Base-by-base conservation (phyloP, 2,329 filamentous ascomycete genomes). In the Myotisia sp. region DNA sequence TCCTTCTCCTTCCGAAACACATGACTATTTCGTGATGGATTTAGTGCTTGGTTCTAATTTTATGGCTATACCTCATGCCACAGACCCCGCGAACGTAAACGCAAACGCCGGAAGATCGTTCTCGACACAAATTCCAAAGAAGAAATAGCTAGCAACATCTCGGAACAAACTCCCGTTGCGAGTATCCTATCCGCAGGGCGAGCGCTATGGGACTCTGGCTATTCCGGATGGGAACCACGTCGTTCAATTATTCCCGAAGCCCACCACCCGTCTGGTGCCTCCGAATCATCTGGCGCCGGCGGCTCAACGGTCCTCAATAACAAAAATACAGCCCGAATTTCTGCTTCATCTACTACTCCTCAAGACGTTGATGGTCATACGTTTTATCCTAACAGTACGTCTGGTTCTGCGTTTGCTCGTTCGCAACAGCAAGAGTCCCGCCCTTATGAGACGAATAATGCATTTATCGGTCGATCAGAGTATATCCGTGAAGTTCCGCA, bases 401-500 rank as follows among this genome's bases (percentile, higher is more conserved):
- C 29, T 14, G 13, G 31, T 9, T 24, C 37, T 2, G 36, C 32
- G n/a, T 28, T 35, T 10, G 17, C 21, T 14, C 29, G 33, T 13
- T 20, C 22, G n/a, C 32, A 36, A 19, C 32, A 26, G 29, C 36
- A 30, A 32, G 42, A 42, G 10, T 29, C 42, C 26, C 36, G 34
- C 37, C 27, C 42, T 19, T 42, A 42, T 20, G 38, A 39, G 16
- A 31, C 36, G 17, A 45, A 42, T 24, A 39, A 37, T 10, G 50
- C 46, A n/a, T 53, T 48, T 17, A 45, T 53, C 32, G 50, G 46
- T 13, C 45, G 50, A n/a, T 47, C 47, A 17, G 46, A 50, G 26
- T 51, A 53, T 36, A 44, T 53, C 26, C 42, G 45, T 3, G 39
- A 47, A 6, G 35, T 48, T 13, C 42, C 47, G 1, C 47, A 51